Base-by-base conservation (phyloP, 306 rosid genomes). In the Citrullus colocynthis region DNA sequence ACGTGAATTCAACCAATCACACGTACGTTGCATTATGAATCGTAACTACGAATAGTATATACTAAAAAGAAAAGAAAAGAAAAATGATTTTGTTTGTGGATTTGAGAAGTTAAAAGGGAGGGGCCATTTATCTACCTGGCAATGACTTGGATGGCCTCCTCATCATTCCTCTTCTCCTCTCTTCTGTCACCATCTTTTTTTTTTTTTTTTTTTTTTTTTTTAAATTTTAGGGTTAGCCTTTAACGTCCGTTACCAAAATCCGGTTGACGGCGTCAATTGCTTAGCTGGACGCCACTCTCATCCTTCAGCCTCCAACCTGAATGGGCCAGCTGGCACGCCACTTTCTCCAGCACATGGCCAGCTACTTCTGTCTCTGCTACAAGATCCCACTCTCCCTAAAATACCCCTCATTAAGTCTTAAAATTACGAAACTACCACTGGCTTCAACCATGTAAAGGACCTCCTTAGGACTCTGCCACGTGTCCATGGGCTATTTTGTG, bases 261-360 rank as follows among this genome's bases (percentile, higher is more conserved):
- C 21, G 3, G 0, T 9, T 44, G 16, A 85, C 85, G 88, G 1
- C 83, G 84, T 78, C 6, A 30, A 6, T 0, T 83, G 87, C 83
- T 81, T 83, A 81, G 87, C 87, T 83, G 84, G 89, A 83, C 37
- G 73, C 79, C 79, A 81, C 79, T 76, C 74, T 79, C 74, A 28
- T 72, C 15, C 64, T 71, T 62, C 17, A 56, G 70, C 78, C 56
- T 77, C 62, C 36, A 62, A 30, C 55, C 81, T 70, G 79, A 80
- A 83, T 80, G 82, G 81, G 79, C 85, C 84, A 86, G 86, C 81
- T 85, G 86, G 88, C 86, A 74, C 49, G 78, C 78, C 85, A 61
- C 82, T 78, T 73, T 56, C 58, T 21, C 72, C 81, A 74, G 84
- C 88, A 85, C 84, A 85, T 82, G 82, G 84, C 84, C 88, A 80